Base-by-base conservation (phyloP, 805 yeast species). In the Debaryomyces prosopidis region DNA sequence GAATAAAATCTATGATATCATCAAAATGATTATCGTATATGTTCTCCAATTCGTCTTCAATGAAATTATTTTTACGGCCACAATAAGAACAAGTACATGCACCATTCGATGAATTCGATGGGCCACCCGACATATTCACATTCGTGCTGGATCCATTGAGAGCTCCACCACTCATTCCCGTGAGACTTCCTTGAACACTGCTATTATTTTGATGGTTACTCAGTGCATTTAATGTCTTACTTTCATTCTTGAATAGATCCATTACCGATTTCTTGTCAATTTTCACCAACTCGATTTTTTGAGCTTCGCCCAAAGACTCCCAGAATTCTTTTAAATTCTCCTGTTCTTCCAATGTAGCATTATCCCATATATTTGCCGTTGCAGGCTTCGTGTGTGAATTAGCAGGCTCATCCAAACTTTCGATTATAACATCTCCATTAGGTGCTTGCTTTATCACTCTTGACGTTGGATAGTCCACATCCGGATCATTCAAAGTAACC, bases 391-490 rank as follows among this genome's bases (percentile, higher is more conserved):
- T 50, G 15, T 48, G 44, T 28, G 28, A 19, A 26, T 50, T 50
- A 31, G 48, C 16, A 36, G 30, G 39, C 35, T 66, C 69, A 14
- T 70, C 75, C 41, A 81, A 58, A 42, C 79, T 75, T 54, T 86
- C 85, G 18, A 88, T 89, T 40, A 87, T 78, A 4, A 87, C 86
- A 53, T 85, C 88, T 6, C 95, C 95, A 59, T 87, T 85, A 3
- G 84, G 77, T 3, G 80, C 86, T 53, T 84, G 82, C 52, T 80
- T 84, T 38, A 86, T 81, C 4, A 86, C 82, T 45, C 94, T 64
- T 7, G 90, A 84, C 11, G 79, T 75, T 2, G 94, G 94, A 57
- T 86, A 86, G 12, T 84, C 89, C 30, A 78, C 75, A 33, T 75
- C 71, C 11, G 84, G 80, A 53, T 82, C 72, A 55, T 75, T 76